Conservation (phyloP, 2,329 filamentous ascomycete species). For the Colletotrichum scovillei region DNA sequence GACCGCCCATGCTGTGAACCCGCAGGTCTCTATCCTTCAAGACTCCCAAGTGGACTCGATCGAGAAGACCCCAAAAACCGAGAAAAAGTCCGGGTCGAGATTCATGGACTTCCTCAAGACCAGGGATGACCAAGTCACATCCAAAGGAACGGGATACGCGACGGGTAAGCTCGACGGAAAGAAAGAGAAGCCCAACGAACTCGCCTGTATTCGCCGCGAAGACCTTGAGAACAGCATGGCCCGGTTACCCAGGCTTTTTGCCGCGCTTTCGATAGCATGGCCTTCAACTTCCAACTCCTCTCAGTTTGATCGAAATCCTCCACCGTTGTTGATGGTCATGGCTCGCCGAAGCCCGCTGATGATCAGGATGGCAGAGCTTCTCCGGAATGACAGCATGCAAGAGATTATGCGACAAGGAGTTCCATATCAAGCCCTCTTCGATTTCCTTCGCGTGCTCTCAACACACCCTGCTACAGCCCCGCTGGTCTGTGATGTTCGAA, state of each 20-base stretch:
- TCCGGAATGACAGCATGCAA: constrained; percentile 40
- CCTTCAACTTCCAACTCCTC: background rate
- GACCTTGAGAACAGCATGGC: background rate
- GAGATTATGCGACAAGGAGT: background rate
- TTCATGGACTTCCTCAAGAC: background rate
- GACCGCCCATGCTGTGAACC: background rate
- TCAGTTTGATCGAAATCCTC: constrained; percentile 18
- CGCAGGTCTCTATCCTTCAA: background rate
- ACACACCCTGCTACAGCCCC: background rate
- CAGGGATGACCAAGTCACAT: background rate
- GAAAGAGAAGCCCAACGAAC: background rate
- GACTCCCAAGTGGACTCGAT: background rate
- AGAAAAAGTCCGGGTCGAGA: background rate
- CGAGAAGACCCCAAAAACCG: background rate
- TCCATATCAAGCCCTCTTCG: background rate
- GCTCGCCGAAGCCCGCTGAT: constrained; percentile 41
- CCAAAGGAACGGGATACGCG: too few species aligned
- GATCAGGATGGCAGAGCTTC: constrained; percentile 38
- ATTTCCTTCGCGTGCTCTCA: background rate
- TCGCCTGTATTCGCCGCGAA: background rate
- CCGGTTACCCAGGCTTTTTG: background rate
- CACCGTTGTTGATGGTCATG: constrained; percentile 30
- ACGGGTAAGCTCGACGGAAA: background rate
- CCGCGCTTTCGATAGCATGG: background rate
- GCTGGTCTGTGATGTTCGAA: background rate